A percentile compares a stretch with the other conserved stretches of the same genome.
Evolutionary conservation across 805 yeast species (phyloP).

Genomic region (Clavispora carvajalis): DNA sequence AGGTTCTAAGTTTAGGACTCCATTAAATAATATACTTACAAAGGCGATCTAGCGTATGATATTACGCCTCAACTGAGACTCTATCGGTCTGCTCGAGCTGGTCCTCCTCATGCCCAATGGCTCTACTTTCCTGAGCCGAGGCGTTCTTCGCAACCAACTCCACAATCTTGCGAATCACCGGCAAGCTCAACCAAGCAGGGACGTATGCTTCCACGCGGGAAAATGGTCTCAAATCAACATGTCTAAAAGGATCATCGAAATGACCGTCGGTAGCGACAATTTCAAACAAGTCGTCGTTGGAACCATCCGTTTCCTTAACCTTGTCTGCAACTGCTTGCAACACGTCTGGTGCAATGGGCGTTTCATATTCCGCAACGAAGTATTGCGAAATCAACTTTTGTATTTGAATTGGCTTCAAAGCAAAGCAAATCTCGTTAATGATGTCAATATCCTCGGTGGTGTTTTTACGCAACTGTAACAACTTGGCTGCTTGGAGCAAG

Average conservation of each 20-base stretch:
- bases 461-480: slow-evolving; percentile 86
- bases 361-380: slow-evolving; percentile 88
- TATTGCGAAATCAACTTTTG: slow-evolving; percentile 89
- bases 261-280: slow-evolving; percentile 66
- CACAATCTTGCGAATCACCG: slow-evolving; percentile 80
- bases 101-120: neutral
- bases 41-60: neutral
- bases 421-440: slow-evolving; percentile 90
- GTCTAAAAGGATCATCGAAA: slow-evolving; percentile 79
- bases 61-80: neutral
- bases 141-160: slow-evolving; percentile 85
- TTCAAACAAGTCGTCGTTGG: slow-evolving; percentile 61
- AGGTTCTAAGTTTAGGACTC: no score
- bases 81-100: neutral
- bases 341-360: slow-evolving; percentile 81
- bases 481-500: slow-evolving; percentile 86
- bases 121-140: slow-evolving; percentile 51
- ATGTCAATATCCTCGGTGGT: slow-evolving; percentile 86
- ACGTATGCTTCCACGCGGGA: slow-evolving; percentile 83
- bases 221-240: slow-evolving; percentile 70
- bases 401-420: slow-evolving; percentile 90
- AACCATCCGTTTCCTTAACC: slow-evolving; percentile 57
- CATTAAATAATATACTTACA: neutral
- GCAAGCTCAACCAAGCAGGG: slow-evolving; percentile 90
- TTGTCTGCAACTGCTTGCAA: slow-evolving; percentile 75